phyloP scores from a whole-genome alignment of 129 eudicot genomes.

The Ambrosia trifida region DNA sequence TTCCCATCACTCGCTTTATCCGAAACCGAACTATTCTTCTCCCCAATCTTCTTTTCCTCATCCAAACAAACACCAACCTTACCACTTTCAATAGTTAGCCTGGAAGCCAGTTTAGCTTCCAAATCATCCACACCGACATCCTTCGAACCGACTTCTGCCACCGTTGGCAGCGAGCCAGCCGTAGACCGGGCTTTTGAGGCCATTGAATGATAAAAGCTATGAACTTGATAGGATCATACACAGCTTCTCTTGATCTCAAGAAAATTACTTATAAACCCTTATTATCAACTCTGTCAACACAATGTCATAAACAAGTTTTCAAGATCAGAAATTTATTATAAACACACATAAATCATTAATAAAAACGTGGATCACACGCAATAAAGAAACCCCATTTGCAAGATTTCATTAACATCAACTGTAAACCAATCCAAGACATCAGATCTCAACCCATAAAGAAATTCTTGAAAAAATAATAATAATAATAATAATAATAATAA shows the following conservation, averaged over 20 bases:
- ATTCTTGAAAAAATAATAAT: neutral
- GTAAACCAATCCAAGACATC: constrained; percentile 14
- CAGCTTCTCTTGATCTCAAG: neutral
- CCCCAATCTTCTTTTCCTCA: constrained; percentile 47
- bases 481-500: too few relatives aligned
- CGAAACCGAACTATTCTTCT: constrained; percentile 55
- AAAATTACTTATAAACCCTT: neutral
- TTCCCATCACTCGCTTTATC: constrained; percentile 42
- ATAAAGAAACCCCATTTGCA: constrained; percentile 16
- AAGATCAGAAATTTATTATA: constrained; percentile 6
- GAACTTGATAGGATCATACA: constrained; percentile 22
- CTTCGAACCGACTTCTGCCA: constrained; percentile 12
- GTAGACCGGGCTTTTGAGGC: constrained; percentile 42
- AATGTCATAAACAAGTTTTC: constrained; percentile 6
- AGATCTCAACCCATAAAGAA: constrained; percentile 16
- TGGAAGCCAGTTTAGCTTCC: constrained; percentile 34
- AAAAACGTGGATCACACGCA: constrained; percentile 22
- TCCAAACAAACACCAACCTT: constrained; percentile 19
- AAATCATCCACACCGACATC: constrained; percentile 25
- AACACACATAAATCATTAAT: constrained; percentile 7
- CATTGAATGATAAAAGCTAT: constrained; percentile 33
- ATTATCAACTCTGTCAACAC: constrained; percentile 10
- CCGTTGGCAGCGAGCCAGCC: neutral
- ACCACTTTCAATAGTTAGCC: constrained; percentile 24
- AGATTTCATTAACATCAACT: constrained; percentile 11